phyloP scores from a whole-genome alignment of 768 basidiomycete species.

The Mycena rebaudengoi region DNA sequence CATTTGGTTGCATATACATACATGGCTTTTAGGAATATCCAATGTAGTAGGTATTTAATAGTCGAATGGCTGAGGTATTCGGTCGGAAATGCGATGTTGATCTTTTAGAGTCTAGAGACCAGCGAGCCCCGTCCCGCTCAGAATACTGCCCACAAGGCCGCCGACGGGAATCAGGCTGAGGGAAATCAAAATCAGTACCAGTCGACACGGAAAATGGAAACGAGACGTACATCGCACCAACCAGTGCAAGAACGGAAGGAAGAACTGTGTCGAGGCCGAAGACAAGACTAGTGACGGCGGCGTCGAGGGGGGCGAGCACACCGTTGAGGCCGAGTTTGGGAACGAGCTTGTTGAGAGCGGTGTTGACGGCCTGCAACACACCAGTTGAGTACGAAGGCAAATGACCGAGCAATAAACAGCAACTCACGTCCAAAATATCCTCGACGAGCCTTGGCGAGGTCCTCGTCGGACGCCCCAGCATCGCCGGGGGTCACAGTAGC shows the following conservation, averaged over 20 bases:
- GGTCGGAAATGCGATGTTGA: too few species aligned
- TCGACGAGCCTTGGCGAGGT: slow-evolving; percentile 6
- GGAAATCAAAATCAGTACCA: background rate
- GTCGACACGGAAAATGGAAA: background rate
- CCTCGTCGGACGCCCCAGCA: slow-evolving; percentile 1
- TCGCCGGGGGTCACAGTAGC: background rate
- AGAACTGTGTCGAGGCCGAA: background rate
- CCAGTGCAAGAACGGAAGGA: background rate
- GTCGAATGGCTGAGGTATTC: too few species aligned
- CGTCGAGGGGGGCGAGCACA: background rate
- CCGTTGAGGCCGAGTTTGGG: slow-evolving; percentile 12
- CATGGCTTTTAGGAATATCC: too few species aligned
- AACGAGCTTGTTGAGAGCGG: slow-evolving; percentile 17
- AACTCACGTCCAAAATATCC: background rate
- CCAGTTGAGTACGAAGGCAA: background rate
- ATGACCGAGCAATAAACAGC: background rate
- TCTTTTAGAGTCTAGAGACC: too few species aligned
- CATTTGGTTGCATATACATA: too few species aligned
- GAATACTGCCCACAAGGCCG: background rate
- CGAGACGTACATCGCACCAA: slow-evolving; percentile 4
- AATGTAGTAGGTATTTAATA: too few species aligned
- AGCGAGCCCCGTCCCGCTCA: background rate
- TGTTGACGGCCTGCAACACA: background rate
- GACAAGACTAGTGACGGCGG: slow-evolving; percentile 1
- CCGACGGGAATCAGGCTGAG: slow-evolving; percentile 5